These are phyloP conservation scores for Amanita pseudoporphyria DNA, from an alignment of 768 basidiomycete genomes.

Conservation along the genomic window DNA sequence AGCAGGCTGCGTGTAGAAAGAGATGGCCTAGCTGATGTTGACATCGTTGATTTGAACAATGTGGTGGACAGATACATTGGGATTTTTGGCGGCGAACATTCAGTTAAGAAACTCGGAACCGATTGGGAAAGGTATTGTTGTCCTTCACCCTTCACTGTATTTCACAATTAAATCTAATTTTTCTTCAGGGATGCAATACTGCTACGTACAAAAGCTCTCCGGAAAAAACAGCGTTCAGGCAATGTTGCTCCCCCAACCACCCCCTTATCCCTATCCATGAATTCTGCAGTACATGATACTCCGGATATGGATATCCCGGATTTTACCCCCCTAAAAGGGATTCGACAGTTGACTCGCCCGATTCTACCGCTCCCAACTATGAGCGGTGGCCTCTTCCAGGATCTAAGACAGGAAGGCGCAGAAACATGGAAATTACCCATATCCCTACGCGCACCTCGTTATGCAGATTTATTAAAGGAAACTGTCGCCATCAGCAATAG, in stretches of 20 bases:
- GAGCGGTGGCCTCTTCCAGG: conserved; percentile 23
- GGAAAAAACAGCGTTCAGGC: conserved; percentile 50
- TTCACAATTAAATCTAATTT: neutral
- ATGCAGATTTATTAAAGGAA: conserved; percentile 50
- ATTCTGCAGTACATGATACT: conserved; percentile 7
- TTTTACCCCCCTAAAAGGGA: conserved; percentile 38
- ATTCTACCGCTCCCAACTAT: conserved; percentile 16
- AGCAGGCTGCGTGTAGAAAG: conserved; percentile 16
- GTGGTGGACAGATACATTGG: conserved; percentile 54
- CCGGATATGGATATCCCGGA: conserved; percentile 36
- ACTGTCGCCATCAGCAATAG: conserved; percentile 31
- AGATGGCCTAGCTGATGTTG: conserved; percentile 39
- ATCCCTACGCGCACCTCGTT: conserved; percentile 41
- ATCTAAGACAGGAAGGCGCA: conserved; percentile 13
- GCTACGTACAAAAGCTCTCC: conserved; percentile 43
- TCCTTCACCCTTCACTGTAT: neutral
- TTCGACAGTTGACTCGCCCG: conserved; percentile 17
- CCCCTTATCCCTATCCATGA: conserved; percentile 16
- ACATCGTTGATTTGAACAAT: conserved; percentile 39
- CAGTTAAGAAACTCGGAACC: conserved; percentile 30
- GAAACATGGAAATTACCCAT: conserved; percentile 24
- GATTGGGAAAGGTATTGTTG: conserved; percentile 48
- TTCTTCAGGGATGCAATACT: conserved; percentile 37
- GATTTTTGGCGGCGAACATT: conserved; percentile 35
- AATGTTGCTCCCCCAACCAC: conserved; percentile 49